phyloP scores from a whole-genome alignment of 129 eudicot genomes.

The Tagetes erecta region DNA sequence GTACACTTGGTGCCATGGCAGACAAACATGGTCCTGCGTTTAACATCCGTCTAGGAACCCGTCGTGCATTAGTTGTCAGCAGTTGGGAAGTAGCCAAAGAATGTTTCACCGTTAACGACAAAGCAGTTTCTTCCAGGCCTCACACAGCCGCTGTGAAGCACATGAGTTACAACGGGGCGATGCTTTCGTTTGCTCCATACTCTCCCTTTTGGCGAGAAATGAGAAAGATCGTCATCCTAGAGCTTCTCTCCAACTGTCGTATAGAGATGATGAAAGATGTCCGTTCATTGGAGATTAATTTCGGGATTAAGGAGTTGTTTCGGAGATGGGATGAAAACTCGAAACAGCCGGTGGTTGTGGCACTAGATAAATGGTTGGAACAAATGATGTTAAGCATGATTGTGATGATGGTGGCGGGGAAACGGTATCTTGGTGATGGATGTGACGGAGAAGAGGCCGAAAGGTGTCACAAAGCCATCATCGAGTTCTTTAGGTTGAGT shows the following conservation, averaged over 20 bases:
- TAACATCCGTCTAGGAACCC: slow-evolving; percentile 25
- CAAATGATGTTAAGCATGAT: slow-evolving; percentile 18
- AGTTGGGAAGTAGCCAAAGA: slow-evolving; percentile 27
- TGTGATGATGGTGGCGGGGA: slow-evolving; percentile 29
- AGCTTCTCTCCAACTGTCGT: slow-evolving; percentile 32
- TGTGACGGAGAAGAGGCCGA: slow-evolving; percentile 15
- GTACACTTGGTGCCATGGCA: slow-evolving; percentile 28
- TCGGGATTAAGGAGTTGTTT: slow-evolving; percentile 13
- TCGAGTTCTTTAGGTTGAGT: slow-evolving; percentile 26
- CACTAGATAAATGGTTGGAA: slow-evolving; percentile 11
- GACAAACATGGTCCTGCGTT: slow-evolving; percentile 35
- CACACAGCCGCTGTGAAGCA: slow-evolving; percentile 21
- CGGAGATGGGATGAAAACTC: slow-evolving; percentile 10
- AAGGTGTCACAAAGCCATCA: slow-evolving; percentile 18
- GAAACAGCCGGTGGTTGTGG: background rate
- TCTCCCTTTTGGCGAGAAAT: slow-evolving; percentile 36
- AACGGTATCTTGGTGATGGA: slow-evolving; percentile 23
- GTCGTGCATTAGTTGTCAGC: slow-evolving; percentile 26
- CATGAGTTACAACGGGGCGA: slow-evolving; percentile 31
- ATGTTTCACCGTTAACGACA: slow-evolving; percentile 4
- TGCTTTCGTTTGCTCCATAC: slow-evolving; percentile 31
- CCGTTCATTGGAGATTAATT: slow-evolving; percentile 15
- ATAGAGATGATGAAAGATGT: slow-evolving; percentile 22
- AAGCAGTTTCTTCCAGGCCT: slow-evolving; percentile 22
- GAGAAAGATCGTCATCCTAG: slow-evolving; percentile 29